phyloP scores from a whole-genome alignment of 805 yeast genomes.

The Debaryomyces maramus region DNA sequence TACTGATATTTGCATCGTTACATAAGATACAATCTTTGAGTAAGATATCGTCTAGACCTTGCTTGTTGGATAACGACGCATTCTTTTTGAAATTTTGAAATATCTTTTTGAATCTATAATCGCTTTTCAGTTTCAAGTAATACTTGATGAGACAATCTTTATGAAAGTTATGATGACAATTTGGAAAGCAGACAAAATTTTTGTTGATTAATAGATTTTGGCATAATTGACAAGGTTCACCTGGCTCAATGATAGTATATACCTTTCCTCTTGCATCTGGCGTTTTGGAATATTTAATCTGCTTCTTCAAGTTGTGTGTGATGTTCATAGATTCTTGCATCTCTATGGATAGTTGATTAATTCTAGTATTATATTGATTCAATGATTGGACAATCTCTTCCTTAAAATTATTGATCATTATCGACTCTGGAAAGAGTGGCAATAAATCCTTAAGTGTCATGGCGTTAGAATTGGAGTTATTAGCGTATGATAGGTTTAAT shows the following conservation, averaged over 20 bases:
- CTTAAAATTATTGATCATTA: slow-evolving; percentile 78
- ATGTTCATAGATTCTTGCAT: slow-evolving; percentile 73
- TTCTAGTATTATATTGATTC: slow-evolving; percentile 66
- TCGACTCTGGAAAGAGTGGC: slow-evolving; percentile 81
- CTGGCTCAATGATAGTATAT: slow-evolving; percentile 73
- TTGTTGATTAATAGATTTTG: slow-evolving; percentile 65
- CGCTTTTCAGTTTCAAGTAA: slow-evolving; percentile 58
- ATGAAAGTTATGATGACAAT: slow-evolving; percentile 85
- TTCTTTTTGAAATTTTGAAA: slow-evolving; percentile 54
- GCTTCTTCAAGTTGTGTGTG: slow-evolving; percentile 55
- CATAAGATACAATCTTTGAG: slow-evolving; percentile 72
- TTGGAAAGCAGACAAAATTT: slow-evolving; percentile 77
- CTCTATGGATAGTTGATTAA: slow-evolving; percentile 65
- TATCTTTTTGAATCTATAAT: slow-evolving; percentile 63
- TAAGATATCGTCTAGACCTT: slow-evolving; percentile 60
- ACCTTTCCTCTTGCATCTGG: slow-evolving; percentile 36
- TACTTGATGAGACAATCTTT: slow-evolving; percentile 76
- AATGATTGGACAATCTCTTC: slow-evolving; percentile 81
- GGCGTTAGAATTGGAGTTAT: slow-evolving; percentile 18
- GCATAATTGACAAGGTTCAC: slow-evolving; percentile 78
- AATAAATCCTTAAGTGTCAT: slow-evolving; percentile 77
- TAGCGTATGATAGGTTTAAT: slow-evolving; percentile 25
- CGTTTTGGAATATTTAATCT: slow-evolving; percentile 50
- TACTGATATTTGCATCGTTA: slow-evolving; percentile 68
- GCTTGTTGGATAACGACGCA: slow-evolving; percentile 37